Base-by-base conservation (phyloP, 352 stramenopile species). In the Globisporangium uncinulatum region DNA sequence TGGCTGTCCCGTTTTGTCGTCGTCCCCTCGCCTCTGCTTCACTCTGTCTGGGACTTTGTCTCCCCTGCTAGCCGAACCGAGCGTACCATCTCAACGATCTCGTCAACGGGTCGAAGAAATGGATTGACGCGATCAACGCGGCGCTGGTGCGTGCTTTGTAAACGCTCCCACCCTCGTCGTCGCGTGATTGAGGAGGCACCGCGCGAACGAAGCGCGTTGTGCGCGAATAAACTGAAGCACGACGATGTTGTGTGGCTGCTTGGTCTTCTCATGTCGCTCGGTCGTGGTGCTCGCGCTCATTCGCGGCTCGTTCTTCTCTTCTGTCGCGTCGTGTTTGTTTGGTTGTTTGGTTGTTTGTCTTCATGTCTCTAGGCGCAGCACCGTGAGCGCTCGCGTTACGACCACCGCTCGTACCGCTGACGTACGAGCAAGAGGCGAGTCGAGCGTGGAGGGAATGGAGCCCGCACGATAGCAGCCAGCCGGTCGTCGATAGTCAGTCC, bases 91-190 rank as follows among this genome's bases (percentile, higher is more conserved):
- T 95, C 60, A 92, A 90, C 61, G 83, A 95, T 61, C 67, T 91
- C 61, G 83, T 92, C 62, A 93, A 95, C 57, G 85, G 85, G 36
- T 93, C 85, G 34, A 93, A 93, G 73, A 95, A 95, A 60, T 95
- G 85, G 85, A 85, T 92, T 29, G 85, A 95, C 51, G 83, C 85
- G 48, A 91, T 95, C 63, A 95, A 95, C 64, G 76, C 81, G 29
- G 80, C 82, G 54, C 72, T 93, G 66, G 79, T 89, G 67, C 71
- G 73, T 79, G 52, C 59, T 37, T 83, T 77, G 67, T 83, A 80
- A 66, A 36, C 52, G 19, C 8, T 43, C 9, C 45, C 59, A 14
- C 14, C 36, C 29, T 21, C 29, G 4, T 17, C 6, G 6, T 46
- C 8, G n/a, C 9, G n/a, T 31, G 43, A 17, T 64, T 47, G 44